Conservation (phyloP, 352 stramenopile genomes). For the Globisporangium heterothallicum region DNA sequence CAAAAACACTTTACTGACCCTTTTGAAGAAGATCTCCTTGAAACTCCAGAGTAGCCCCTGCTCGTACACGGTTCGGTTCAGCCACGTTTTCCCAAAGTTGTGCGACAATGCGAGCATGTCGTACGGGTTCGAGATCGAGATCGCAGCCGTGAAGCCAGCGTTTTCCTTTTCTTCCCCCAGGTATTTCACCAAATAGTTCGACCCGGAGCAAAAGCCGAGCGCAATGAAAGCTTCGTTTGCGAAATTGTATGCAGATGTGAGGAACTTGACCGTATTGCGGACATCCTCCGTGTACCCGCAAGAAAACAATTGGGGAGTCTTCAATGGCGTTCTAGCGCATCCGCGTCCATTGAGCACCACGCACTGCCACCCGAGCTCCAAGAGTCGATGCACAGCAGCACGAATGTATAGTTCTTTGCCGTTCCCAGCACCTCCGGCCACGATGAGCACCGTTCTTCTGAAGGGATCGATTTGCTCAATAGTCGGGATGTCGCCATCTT, state of each 20-base stretch:
- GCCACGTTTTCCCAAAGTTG: constrained; percentile 40
- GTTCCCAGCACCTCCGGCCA: constrained; percentile 61
- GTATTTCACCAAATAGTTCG: constrained; percentile 79
- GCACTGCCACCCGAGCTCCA: constrained; percentile 29
- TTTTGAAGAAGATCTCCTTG: constrained; percentile 55
- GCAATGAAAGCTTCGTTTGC: constrained; percentile 35
- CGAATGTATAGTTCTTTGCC: constrained; percentile 77
- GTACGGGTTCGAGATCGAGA: constrained; percentile 74
- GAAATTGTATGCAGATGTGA: constrained; percentile 44
- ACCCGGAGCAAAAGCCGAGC: constrained; percentile 71
- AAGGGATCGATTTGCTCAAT: constrained; percentile 25
- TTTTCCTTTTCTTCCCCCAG: constrained; percentile 53
- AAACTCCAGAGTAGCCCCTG: constrained; percentile 50
- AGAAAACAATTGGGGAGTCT: constrained; percentile 37
- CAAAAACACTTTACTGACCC: constrained; percentile 21
- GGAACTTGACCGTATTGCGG: constrained; percentile 34
- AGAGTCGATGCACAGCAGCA: constrained; percentile 25
- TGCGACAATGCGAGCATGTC: constrained; percentile 48
- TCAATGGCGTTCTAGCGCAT: constrained; percentile 31
- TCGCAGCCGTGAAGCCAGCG: constrained; percentile 34
- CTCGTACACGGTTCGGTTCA: constrained; percentile 67
- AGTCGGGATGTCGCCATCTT: constrained; percentile 7
- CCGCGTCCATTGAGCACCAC: constrained; percentile 44
- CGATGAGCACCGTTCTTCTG: constrained; percentile 43
- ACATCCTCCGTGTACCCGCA: constrained; percentile 47